Evolutionary conservation across 140 eudicot genomes (phyloP).

Genomic region (Artemisia princeps): DNA sequence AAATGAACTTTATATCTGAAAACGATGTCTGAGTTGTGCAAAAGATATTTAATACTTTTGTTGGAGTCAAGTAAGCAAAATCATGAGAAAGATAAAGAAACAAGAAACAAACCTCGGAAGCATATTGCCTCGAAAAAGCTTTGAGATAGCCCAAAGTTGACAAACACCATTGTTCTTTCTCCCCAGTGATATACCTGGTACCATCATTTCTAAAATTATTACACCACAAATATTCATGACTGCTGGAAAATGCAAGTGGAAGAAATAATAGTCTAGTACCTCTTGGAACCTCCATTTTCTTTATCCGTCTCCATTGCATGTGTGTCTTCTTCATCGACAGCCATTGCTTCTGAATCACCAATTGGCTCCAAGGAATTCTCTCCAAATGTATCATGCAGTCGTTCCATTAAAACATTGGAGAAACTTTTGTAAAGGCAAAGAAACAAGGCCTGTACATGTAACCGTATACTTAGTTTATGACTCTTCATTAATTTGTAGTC

Average conservation of each 20-base stretch:
- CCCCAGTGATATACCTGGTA: slow-evolving; percentile 46
- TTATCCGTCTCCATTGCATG: slow-evolving; percentile 69
- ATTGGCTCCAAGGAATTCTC: slow-evolving; percentile 38
- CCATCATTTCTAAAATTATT: slow-evolving; percentile 31
- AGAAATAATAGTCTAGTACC: slow-evolving; percentile 30
- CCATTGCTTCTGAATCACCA: slow-evolving; percentile 62
- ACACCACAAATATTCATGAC: not conserved
- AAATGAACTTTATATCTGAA: no score
- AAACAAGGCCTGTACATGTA: slow-evolving; percentile 52
- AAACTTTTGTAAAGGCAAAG: slow-evolving; percentile 66
- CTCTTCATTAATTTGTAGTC: no score
- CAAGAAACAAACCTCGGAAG: slow-evolving; percentile 64
- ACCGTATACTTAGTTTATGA: slow-evolving; percentile 3
- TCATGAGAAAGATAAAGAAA: not conserved
- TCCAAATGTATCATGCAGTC: slow-evolving; percentile 50
- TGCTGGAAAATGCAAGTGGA: not conserved
- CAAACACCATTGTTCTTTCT: slow-evolving; percentile 88
- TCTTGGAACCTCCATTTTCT: slow-evolving; percentile 49
- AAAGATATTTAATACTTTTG: not conserved
- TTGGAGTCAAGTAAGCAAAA: not conserved
- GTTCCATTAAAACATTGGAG: slow-evolving; percentile 48
- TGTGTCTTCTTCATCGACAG: slow-evolving; percentile 66
- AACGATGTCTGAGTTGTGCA: not conserved
- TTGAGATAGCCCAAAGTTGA: slow-evolving; percentile 81
- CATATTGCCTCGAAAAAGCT: slow-evolving; percentile 89